phyloP scores from a whole-genome alignment of 2,329 filamentous ascomycete genomes.

The Trichophyton equinum region DNA sequence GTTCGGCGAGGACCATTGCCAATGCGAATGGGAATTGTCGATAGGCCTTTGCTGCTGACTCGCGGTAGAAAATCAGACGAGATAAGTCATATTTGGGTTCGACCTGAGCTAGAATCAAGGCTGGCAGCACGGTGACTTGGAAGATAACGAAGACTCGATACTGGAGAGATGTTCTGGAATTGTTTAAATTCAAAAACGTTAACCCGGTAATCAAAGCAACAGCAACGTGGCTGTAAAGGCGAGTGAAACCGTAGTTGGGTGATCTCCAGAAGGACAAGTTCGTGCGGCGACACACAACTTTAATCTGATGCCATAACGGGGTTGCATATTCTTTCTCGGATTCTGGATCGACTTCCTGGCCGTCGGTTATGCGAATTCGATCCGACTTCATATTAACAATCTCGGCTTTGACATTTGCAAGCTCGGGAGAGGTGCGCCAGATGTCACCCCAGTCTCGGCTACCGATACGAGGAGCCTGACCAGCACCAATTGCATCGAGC shows the following conservation, averaged over 20 bases:
- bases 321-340: constrained; percentile 70
- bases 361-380: constrained; percentile 42
- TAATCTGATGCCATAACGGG: constrained; percentile 65
- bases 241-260: constrained; percentile 79
- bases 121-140: constrained; percentile 69
- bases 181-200: constrained; percentile 63
- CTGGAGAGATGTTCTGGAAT: constrained; percentile 64
- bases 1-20: constrained; percentile 67
- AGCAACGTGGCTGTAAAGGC: constrained; percentile 70
- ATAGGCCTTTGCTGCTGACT: constrained; percentile 78
- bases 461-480: constrained; percentile 58
- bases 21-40: constrained; percentile 64
- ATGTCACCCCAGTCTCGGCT: constrained; percentile 47
- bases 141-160: constrained; percentile 84
- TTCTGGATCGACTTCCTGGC: constrained; percentile 27
- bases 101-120: constrained; percentile 70
- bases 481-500: constrained; percentile 51
- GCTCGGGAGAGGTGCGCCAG: constrained; percentile 44
- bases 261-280: constrained; percentile 74
- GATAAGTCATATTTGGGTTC: constrained; percentile 73
- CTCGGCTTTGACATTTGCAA: constrained; percentile 42
- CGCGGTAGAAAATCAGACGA: constrained; percentile 72
- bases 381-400: constrained; percentile 50
- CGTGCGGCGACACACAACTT: constrained; percentile 58
- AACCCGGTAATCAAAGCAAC: constrained; percentile 69